phyloP scores from a whole-genome alignment of 192 early-diverging fungal genomes.

The Oehlia diaphana region DNA sequence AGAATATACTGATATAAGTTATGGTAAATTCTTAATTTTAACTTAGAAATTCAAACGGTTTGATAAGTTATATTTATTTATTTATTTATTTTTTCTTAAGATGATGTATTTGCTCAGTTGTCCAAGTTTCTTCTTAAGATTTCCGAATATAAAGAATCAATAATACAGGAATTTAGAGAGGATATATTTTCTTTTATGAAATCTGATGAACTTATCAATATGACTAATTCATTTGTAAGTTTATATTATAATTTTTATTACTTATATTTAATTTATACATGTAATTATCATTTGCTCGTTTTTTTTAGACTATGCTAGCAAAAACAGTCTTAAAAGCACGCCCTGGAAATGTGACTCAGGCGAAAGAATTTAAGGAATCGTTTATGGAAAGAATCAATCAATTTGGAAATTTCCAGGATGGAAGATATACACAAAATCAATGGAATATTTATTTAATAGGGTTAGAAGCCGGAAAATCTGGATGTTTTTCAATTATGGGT shows the following conservation, averaged over 20 bases:
- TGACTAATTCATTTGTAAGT: conserved; percentile 18
- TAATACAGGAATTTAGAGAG: not conserved
- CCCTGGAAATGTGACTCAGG: not conserved
- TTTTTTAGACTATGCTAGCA: not conserved
- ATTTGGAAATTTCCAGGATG: not conserved
- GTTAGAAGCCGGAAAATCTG: conserved; percentile 16
- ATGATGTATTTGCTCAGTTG: not conserved
- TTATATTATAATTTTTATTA: not conserved
- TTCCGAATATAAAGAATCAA: not conserved
- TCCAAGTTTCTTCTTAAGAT: conserved; percentile 17
- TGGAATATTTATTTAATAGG: conserved; percentile 24
- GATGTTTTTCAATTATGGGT: conserved; percentile 9
- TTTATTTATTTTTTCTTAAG: not conserved
- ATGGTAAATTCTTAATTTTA: not conserved
- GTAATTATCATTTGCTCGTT: not conserved
- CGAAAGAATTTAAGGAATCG: not conserved
- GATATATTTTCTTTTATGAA: not conserved
- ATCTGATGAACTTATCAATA: conserved; percentile 3
- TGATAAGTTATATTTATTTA: not conserved
- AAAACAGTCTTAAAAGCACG: conserved; percentile 2
- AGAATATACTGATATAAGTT: not conserved
- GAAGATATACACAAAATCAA: not conserved
- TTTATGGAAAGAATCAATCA: not conserved
- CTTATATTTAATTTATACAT: not conserved
- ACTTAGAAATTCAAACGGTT: too few species aligned